Percentiles rank a stretch among this genome's conserved stretches.
Evolutionary conservation across 192 early-diverging fungal genomes (phyloP).

Genomic region (Blastocladiella britannica): DNA sequence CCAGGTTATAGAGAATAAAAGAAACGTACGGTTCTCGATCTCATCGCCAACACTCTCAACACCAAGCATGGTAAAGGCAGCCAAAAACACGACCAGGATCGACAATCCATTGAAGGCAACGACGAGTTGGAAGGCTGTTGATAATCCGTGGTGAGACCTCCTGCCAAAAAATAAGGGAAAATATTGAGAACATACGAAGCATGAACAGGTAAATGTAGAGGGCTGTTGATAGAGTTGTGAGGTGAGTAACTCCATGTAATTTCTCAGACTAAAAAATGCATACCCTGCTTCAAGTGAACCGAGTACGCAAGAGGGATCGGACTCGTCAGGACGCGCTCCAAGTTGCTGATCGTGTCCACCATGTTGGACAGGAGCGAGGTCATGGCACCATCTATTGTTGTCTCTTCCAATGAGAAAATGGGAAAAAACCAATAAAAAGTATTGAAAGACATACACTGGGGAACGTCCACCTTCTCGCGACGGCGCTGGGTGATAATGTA

Average conservation of each 20-base stretch:
- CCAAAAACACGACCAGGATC: slow-evolving; percentile 43
- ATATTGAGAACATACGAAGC: no score
- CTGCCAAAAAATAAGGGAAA: no score
- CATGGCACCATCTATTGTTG: slow-evolving; percentile 13
- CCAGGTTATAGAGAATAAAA: no score
- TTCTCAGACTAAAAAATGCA: slow-evolving; percentile 20
- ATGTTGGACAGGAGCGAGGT: slow-evolving; percentile 24
- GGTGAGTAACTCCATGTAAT: no score
- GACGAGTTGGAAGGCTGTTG: slow-evolving; percentile 68
- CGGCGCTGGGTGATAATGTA: background rate
- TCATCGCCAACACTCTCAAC: slow-evolving; percentile 67
- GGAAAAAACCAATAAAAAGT: no score
- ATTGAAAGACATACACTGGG: no score
- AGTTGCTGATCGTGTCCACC: slow-evolving; percentile 34
- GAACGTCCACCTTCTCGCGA: background rate
- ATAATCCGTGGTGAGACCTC: no score
- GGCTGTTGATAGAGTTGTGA: no score
- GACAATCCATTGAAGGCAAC: slow-evolving; percentile 24
- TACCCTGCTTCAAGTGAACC: slow-evolving; percentile 73
- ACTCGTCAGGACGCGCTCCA: slow-evolving; percentile 64
- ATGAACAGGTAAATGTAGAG: slow-evolving; percentile 48
- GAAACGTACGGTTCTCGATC: slow-evolving; percentile 93
- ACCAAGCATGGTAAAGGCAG: slow-evolving; percentile 57
- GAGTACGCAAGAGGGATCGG: slow-evolving; percentile 76
- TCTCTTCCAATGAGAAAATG: no score